Evolutionary conservation across 805 yeast species (phyloP).

Genomic region (Kuraishia hungarica): DNA sequence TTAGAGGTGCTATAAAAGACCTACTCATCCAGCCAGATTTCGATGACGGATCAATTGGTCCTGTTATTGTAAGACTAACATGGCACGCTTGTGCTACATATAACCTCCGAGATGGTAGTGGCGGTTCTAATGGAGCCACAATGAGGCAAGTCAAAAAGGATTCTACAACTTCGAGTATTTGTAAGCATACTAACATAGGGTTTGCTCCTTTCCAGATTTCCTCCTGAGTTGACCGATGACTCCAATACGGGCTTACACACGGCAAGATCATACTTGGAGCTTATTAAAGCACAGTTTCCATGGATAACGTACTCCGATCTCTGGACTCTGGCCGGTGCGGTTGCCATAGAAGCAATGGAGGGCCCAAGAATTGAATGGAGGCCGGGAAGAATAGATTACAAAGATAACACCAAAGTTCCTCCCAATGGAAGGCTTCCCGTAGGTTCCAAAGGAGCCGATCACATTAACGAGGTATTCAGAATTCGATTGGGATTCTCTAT

Average conservation of each 20-base stretch:
- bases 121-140: slow-evolving; percentile 70
- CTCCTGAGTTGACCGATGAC: slow-evolving; percentile 45
- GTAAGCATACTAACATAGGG: background rate
- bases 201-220: slow-evolving; percentile 19
- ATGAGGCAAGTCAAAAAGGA: slow-evolving; percentile 27
- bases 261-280: slow-evolving; percentile 48
- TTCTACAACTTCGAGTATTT: background rate
- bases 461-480: slow-evolving; percentile 52
- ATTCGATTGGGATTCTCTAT: slow-evolving; percentile 60
- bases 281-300: slow-evolving; percentile 47
- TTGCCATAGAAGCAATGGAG: slow-evolving; percentile 68
- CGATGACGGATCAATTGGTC: slow-evolving; percentile 70
- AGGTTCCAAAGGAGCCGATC: slow-evolving; percentile 55
- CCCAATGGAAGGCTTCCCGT: slow-evolving; percentile 69
- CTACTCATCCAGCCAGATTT: slow-evolving; percentile 29
- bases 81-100: slow-evolving; percentile 89
- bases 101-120: slow-evolving; percentile 43
- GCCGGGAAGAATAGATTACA: slow-evolving; percentile 66
- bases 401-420: slow-evolving; percentile 41
- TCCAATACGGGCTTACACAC: slow-evolving; percentile 59
- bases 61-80: slow-evolving; percentile 68
- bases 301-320: slow-evolving; percentile 77
- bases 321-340: slow-evolving; percentile 73
- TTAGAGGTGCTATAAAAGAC: slow-evolving; percentile 26
- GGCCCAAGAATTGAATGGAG: slow-evolving; percentile 79